Percentiles rank a stretch among this genome's conserved stretches.
Evolutionary conservation across 2,329 filamentous ascomycete species (phyloP).

Genomic region (Fusarium solani-melongenae): DNA sequence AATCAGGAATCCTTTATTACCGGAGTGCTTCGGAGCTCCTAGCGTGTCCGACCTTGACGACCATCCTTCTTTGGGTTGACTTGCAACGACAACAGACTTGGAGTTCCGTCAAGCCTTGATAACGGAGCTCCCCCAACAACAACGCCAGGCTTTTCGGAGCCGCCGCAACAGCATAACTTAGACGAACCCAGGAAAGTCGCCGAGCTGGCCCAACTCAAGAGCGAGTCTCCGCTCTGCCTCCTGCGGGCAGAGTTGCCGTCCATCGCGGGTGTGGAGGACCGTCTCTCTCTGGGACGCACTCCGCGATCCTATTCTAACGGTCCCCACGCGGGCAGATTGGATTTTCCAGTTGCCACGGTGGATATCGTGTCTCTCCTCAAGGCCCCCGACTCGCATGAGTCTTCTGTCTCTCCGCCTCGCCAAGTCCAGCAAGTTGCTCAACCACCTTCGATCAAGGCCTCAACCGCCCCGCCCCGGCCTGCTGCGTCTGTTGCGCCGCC

Average conservation of each 20-base stretch:
- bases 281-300: constrained; percentile 44
- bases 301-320: constrained; percentile 45
- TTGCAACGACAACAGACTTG: constrained; percentile 9
- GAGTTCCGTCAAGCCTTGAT: constrained; percentile 13
- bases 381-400: constrained; percentile 78
- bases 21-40: neutral
- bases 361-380: constrained; percentile 94
- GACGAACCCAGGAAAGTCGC: constrained; percentile 41
- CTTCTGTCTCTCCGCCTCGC: constrained; percentile 60
- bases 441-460: constrained; percentile 34
- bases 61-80: neutral
- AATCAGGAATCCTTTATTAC: constrained; percentile 13
- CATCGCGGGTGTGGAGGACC: constrained; percentile 43
- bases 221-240: constrained; percentile 55
- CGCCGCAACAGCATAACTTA: constrained; percentile 25
- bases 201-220: constrained; percentile 57
- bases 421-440: constrained; percentile 41
- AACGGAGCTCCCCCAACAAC: constrained; percentile 24
- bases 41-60: constrained; percentile 2
- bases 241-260: constrained; percentile 53
- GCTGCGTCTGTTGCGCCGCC: constrained; percentile 39
- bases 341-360: constrained; percentile 75
- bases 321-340: constrained; percentile 41
- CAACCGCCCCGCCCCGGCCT: constrained; percentile 35
- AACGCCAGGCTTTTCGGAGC: constrained; percentile 35